Conservation (phyloP, 805 yeast species). For the Ogataea trehalophila region DNA sequence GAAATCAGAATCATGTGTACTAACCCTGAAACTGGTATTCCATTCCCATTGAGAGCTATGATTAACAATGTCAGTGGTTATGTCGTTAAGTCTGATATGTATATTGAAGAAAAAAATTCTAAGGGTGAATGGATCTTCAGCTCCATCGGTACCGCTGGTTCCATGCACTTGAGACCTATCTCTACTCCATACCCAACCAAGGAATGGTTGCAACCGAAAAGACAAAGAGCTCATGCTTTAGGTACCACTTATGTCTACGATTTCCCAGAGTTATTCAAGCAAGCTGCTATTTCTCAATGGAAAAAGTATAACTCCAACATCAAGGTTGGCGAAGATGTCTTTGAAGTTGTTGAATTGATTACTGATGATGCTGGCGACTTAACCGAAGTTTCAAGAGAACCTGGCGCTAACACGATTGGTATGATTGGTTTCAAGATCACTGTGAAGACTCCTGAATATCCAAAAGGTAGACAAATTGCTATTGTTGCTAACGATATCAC, state of each 20-base stretch:
- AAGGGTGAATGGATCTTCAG: constrained; percentile 97
- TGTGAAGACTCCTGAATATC: constrained; percentile 95
- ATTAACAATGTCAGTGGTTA: constrained; percentile 96
- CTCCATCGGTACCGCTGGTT: constrained; percentile 90
- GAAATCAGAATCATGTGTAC: constrained; percentile 95
- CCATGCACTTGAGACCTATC: constrained; percentile 95
- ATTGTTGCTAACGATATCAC: constrained; percentile 97
- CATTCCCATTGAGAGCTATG: constrained; percentile 95
- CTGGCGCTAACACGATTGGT: constrained; percentile 94
- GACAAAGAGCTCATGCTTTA: constrained; percentile 97
- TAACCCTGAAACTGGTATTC: constrained; percentile 79
- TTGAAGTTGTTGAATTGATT: constrained; percentile 77
- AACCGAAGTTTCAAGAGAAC: constrained; percentile 88
- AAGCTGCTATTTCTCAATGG: constrained; percentile 86
- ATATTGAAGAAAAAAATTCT: constrained; percentile 88
- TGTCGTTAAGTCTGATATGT: constrained; percentile 92
- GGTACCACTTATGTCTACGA: constrained; percentile 98
- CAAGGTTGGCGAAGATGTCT: constrained; percentile 70
- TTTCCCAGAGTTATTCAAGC: constrained; percentile 98
- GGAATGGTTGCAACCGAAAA: constrained; percentile 97
- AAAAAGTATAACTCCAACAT: constrained; percentile 51
- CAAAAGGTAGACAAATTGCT: constrained; percentile 90
- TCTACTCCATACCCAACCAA: constrained; percentile 96
- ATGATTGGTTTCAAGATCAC: constrained; percentile 94
- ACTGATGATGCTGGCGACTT: constrained; percentile 74